Evolutionary conservation across 2,329 filamentous ascomycete species (phyloP).

Genomic region (Paramyrothecium roridum): DNA sequence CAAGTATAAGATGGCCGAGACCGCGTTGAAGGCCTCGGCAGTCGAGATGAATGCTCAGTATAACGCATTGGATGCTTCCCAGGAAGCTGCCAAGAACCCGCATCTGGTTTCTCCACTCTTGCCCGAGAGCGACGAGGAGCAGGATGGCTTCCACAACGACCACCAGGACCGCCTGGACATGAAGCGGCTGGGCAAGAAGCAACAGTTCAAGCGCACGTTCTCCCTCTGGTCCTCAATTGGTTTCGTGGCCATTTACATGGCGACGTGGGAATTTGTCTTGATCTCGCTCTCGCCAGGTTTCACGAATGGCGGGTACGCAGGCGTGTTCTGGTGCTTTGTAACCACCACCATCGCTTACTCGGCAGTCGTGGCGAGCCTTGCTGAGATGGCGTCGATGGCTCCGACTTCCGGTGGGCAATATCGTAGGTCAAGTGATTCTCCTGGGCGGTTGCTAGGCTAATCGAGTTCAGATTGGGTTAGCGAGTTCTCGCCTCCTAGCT

Average conservation of each 20-base stretch:
- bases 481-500: constrained; percentile 36
- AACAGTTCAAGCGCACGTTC: constrained; percentile 15
- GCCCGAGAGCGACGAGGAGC: neutral
- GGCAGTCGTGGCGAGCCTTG: constrained; percentile 10
- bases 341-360: constrained; percentile 12
- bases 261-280: constrained; percentile 18
- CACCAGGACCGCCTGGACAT: constrained; percentile 1
- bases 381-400: constrained; percentile 36
- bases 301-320: constrained; percentile 14
- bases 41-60: neutral
- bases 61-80: neutral
- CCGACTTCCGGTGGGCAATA: constrained; percentile 53
- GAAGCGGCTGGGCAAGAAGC: constrained; percentile 3
- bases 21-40: neutral
- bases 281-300: constrained; percentile 12
- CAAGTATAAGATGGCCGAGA: neutral
- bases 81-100: neutral
- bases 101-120: neutral
- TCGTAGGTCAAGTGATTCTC: constrained; percentile 13
- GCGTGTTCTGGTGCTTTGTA: constrained; percentile 17
- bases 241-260: constrained; percentile 21
- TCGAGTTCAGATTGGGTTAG: constrained; percentile 40
- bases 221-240: constrained; percentile 13
- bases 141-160: constrained; percentile 1
- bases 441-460: neutral